Conservation (phyloP, 1,139 yeast genomes). For the Yamadazyma diddensiae region DNA sequence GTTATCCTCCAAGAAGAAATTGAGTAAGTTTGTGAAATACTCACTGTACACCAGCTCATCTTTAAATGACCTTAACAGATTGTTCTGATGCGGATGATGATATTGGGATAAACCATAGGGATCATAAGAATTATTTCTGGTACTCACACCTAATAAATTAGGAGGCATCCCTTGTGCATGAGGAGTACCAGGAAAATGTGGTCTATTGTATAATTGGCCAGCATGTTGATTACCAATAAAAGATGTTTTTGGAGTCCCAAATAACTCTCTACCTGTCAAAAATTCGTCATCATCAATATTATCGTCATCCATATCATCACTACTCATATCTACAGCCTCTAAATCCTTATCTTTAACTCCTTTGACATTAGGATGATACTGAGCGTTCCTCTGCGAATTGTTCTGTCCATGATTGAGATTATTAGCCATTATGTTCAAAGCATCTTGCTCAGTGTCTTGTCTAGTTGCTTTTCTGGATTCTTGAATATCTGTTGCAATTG, state of each 20-base stretch:
- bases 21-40: conserved; percentile 35
- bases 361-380: not conserved
- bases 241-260: conserved; percentile 43
- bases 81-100: conserved; percentile 21
- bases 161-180: conserved; percentile 1
- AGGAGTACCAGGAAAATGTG: conserved; percentile 3
- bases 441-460: conserved; percentile 46
- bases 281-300: conserved; percentile 29
- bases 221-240: conserved; percentile 27
- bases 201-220: conserved; percentile 4
- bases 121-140: conserved; percentile 15
- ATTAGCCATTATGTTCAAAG: conserved; percentile 33
- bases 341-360: conserved; percentile 36
- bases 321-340: conserved; percentile 29
- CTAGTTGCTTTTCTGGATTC: conserved; percentile 25
- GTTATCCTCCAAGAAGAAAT: conserved; percentile 38
- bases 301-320: conserved; percentile 17
- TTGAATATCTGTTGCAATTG: conserved; percentile 18
- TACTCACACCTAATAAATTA: conserved; percentile 2
- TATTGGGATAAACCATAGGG: conserved; percentile 26
- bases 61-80: conserved; percentile 16
- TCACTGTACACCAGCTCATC: conserved; percentile 30
- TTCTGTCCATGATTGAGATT: conserved; percentile 21
- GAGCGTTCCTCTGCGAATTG: not conserved
- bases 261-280: conserved; percentile 40